Percentiles rank a stretch among this genome's conserved stretches.
Conservation (phyloP, 2,329 filamentous ascomycete genomes). For the Didymella arachidicola region DNA sequence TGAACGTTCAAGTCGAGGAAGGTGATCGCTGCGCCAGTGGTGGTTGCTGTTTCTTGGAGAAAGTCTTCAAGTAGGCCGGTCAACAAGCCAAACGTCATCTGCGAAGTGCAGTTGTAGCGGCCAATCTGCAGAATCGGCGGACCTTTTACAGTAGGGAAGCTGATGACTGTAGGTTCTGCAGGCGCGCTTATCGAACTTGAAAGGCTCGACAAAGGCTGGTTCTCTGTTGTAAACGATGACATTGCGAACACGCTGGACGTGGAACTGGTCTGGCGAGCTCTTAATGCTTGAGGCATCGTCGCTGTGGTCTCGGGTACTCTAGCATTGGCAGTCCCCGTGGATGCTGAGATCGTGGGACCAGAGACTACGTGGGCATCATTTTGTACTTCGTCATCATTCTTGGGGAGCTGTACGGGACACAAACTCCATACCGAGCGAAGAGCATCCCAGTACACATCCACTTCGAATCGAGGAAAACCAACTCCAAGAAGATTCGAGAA, state of each 20-base stretch:
- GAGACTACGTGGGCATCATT: constrained; percentile 20
- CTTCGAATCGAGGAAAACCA: constrained; percentile 65
- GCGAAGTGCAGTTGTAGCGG: constrained; percentile 61
- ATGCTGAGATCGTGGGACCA: constrained; percentile 23
- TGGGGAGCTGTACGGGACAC: constrained; percentile 65
- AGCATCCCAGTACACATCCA: constrained; percentile 71
- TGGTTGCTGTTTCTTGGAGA: constrained; percentile 61
- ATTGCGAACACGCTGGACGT: background rate
- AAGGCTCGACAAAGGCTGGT: background rate
- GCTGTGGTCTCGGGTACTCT: constrained; percentile 24
- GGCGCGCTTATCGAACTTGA: constrained; percentile 11
- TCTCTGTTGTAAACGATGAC: background rate
- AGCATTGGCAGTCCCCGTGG: constrained; percentile 29
- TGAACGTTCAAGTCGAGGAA: constrained; percentile 68
- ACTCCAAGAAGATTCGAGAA: constrained; percentile 68
- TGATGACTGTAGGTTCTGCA: constrained; percentile 27
- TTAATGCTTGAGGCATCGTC: constrained; percentile 5
- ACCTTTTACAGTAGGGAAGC: constrained; percentile 31
- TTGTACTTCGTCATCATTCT: constrained; percentile 18
- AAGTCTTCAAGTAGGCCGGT: constrained; percentile 61
- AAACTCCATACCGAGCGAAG: constrained; percentile 63
- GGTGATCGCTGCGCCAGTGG: constrained; percentile 62
- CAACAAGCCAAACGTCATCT: constrained; percentile 60
- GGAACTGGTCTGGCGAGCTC: constrained; percentile 2
- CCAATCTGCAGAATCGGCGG: constrained; percentile 57